Evolutionary conservation across 2,329 filamentous ascomycete species (phyloP).

Genomic region (Cladosporium halotolerans): DNA sequence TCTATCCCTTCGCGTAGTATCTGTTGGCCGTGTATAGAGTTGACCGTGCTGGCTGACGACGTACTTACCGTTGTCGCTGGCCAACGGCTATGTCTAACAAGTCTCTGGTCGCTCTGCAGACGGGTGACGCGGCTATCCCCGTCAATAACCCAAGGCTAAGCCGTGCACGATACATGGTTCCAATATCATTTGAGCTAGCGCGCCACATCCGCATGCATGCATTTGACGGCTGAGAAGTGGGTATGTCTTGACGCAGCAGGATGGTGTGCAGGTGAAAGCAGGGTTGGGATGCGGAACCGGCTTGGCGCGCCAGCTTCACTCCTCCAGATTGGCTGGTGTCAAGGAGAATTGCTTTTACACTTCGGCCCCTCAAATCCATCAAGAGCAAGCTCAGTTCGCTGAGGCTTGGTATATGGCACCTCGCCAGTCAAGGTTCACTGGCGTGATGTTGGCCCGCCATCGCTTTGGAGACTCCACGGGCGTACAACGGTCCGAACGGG

Average conservation of each 20-base stretch:
- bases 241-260: too few species aligned
- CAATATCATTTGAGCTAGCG: not conserved
- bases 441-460: conserved; percentile 1
- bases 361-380: not conserved
- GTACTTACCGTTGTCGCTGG: too few species aligned
- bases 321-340: not conserved
- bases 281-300: not conserved
- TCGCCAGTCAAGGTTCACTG: conserved; percentile 2
- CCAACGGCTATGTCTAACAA: too few species aligned
- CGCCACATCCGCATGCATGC: not conserved
- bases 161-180: too few species aligned
- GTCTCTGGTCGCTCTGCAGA: too few species aligned
- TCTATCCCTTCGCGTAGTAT: too few species aligned
- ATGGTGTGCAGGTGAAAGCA: not conserved
- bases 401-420: conserved; percentile 3
- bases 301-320: not conserved
- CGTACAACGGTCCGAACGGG: not conserved
- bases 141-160: too few species aligned
- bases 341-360: not conserved
- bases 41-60: too few species aligned
- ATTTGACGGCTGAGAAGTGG: not conserved
- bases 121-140: too few species aligned
- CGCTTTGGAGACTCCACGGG: conserved; percentile 4
- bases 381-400: conserved; percentile 3
- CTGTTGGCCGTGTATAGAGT: too few species aligned